Evolutionary conservation across 139 green algal genomes (phyloP).

Genomic region (Coelastrella sp.): DNA sequence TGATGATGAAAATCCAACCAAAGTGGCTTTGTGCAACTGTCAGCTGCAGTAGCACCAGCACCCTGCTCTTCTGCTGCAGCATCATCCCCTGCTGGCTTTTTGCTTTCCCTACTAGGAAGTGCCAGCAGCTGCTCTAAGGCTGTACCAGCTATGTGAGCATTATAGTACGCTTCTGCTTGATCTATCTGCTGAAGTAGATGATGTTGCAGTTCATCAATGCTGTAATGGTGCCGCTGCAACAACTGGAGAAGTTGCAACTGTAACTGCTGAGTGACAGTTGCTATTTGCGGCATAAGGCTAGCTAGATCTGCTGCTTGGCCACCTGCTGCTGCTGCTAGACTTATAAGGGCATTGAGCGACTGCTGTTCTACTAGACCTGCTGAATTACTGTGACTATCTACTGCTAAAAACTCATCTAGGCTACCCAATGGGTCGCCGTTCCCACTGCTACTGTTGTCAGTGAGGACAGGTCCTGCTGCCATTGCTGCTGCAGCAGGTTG

Average conservation of each 20-base stretch:
- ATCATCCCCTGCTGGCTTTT: conserved; percentile 17
- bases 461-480: conserved; percentile 3
- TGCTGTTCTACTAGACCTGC: neutral
- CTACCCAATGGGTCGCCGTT: neutral
- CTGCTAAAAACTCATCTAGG: conserved; percentile 25
- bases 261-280: conserved; percentile 40
- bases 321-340: conserved; percentile 26
- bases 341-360: conserved; percentile 14
- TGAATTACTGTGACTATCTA: neutral
- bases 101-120: neutral
- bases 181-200: conserved; percentile 44
- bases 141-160: conserved; percentile 10
- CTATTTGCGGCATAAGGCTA: conserved; percentile 32
- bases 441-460: conserved; percentile 15
- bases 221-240: conserved; percentile 50
- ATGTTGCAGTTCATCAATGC: conserved; percentile 33
- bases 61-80: neutral
- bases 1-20: conserved; percentile 41
- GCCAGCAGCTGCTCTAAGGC: conserved; percentile 4
- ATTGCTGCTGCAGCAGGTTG: conserved; percentile 31
- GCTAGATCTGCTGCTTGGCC: conserved; percentile 34
- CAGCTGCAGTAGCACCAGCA: neutral
- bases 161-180: conserved; percentile 33
- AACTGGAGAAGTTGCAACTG: conserved; percentile 50
- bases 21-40: neutral